Evolutionary conservation across 306 rosid species (phyloP).

Genomic region (Echinosophora koreensis): DNA sequence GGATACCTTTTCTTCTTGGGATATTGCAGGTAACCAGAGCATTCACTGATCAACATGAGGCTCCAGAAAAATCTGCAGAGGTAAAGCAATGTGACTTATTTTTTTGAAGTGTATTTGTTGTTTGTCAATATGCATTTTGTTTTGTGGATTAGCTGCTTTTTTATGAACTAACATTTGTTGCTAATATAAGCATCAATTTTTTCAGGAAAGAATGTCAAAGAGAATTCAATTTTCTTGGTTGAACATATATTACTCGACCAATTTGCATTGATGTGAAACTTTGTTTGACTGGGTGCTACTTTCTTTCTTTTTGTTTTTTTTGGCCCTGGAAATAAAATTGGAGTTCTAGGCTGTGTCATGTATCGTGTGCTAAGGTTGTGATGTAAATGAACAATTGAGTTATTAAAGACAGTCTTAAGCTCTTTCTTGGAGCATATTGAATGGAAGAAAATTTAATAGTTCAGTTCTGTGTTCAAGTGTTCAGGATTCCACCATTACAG

Average conservation of each 20-base stretch:
- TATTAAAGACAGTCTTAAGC: constrained; percentile 1
- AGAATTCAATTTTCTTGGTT: constrained; percentile 35
- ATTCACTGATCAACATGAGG: constrained; percentile 58
- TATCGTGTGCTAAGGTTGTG: not conserved
- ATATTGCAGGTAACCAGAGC: constrained; percentile 68
- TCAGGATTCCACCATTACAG: not conserved
- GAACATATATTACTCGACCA: not conserved
- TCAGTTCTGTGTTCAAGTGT: not conserved
- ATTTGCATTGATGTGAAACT: constrained; percentile 9
- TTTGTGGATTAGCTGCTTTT: constrained; percentile 27
- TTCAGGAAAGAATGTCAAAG: constrained; percentile 3
- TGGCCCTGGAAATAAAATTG: not conserved
- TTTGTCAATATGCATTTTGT: constrained; percentile 26
- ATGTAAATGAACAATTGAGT: not conserved
- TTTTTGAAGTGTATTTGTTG: constrained; percentile 22
- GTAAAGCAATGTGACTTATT: constrained; percentile 43
- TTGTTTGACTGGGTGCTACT: not conserved
- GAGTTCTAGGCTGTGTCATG: not conserved
- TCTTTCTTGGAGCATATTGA: not conserved
- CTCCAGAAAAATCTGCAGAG: constrained; percentile 78
- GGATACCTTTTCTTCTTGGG: constrained; percentile 34
- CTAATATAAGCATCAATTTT: constrained; percentile 30
- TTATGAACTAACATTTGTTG: constrained; percentile 17
- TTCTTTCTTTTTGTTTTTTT: not conserved
- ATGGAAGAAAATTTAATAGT: not conserved